A percentile compares a stretch with the other conserved stretches of the same genome.
These are phyloP conservation scores for Mycena citricolor DNA, from an alignment of 1,284 basidiomycete species.

Conservation along the genomic window DNA sequence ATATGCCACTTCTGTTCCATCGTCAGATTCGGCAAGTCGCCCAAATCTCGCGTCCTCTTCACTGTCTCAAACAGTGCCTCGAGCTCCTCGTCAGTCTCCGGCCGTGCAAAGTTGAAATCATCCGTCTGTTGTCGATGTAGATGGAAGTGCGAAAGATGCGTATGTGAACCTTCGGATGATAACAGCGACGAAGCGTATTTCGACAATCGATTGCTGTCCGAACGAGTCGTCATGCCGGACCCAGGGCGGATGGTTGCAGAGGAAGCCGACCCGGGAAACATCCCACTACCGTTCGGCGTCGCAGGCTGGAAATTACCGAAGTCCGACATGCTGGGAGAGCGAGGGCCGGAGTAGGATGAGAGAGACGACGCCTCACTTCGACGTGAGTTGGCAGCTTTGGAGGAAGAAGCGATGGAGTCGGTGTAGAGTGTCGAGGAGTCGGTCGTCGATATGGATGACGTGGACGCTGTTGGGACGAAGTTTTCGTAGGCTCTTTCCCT, in stretches of 20 bases:
- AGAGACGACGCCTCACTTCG: conserved; percentile 52
- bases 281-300: conserved; percentile 29
- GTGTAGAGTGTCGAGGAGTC: conserved; percentile 62
- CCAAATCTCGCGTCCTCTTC: conserved; percentile 65
- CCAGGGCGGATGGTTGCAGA: conserved; percentile 47
- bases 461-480: conserved; percentile 45
- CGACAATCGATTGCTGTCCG: conserved; percentile 60
- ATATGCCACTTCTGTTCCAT: conserved; percentile 93
- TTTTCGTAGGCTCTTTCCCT: conserved; percentile 51
- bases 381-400: conserved; percentile 39
- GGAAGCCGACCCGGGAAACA: conserved; percentile 31
- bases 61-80: conserved; percentile 78
- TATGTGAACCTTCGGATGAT: conserved; percentile 53
- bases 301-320: conserved; percentile 43
- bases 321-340: conserved; percentile 46
- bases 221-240: conserved; percentile 55
- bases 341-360: conserved; percentile 39
- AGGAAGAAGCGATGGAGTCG: conserved; percentile 40
- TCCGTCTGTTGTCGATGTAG: conserved; percentile 47
- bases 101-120: conserved; percentile 74
- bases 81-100: conserved; percentile 71
- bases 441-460: conserved; percentile 48
- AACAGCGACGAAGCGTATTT: conserved; percentile 60
- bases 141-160: conserved; percentile 57
- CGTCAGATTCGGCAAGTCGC: conserved; percentile 56